Evolutionary conservation across 208 protist species (phyloP).

Genomic region (Leishmania arabica): DNA sequence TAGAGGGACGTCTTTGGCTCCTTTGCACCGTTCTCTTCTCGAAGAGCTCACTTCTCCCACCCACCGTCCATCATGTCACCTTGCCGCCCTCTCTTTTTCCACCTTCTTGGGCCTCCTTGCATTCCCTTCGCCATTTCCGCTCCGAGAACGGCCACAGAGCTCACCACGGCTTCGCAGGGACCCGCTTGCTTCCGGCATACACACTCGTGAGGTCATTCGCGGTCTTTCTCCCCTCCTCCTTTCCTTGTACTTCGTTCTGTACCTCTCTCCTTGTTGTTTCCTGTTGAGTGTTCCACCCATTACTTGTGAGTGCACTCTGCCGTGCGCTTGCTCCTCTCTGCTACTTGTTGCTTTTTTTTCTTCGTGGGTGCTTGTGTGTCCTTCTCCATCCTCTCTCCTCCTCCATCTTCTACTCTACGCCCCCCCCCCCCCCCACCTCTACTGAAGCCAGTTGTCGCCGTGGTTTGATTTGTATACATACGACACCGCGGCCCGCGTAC

Average conservation of each 20-base stretch:
- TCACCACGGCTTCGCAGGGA: conserved; percentile 2
- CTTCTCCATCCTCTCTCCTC: not conserved
- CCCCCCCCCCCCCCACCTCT: not conserved
- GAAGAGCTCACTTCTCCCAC: not conserved
- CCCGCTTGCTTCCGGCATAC: not conserved
- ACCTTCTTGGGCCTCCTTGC: not conserved
- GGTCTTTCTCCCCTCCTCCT: not conserved
- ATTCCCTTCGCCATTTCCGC: not conserved
- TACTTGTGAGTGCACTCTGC: not conserved
- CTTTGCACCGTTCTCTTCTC: too few relatives aligned
- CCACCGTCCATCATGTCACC: not conserved
- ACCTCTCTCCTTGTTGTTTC: not conserved
- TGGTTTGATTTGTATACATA: not conserved
- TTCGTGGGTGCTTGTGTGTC: not conserved
- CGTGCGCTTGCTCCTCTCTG: not conserved
- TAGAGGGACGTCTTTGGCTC: not conserved
- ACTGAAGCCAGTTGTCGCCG: not conserved
- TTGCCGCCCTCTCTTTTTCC: not conserved
- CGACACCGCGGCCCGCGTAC: not conserved
- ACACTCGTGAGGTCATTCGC: not conserved
- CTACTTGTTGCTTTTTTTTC: not conserved
- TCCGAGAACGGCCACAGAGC: not conserved
- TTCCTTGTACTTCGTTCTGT: not conserved
- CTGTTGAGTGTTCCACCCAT: not conserved
- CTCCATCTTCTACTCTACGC: too few relatives aligned